phyloP scores from a whole-genome alignment of 2,329 filamentous ascomycete species.

The Colletotrichum tamarilloi region DNA sequence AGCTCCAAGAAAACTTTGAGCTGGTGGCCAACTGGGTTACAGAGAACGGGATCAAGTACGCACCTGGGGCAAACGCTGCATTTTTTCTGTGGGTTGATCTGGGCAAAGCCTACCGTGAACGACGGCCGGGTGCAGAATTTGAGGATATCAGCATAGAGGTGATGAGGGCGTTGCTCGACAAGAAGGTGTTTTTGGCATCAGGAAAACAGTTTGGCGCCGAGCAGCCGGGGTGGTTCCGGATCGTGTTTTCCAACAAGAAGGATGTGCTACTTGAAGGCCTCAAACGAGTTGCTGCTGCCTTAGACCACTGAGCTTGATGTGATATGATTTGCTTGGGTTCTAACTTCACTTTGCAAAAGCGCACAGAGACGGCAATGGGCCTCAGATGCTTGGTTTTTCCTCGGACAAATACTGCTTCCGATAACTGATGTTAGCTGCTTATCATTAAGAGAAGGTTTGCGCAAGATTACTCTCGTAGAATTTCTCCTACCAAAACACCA shows the following conservation, averaged over 20 bases:
- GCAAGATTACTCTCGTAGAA: not conserved
- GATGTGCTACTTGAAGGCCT: slow-evolving; percentile 44
- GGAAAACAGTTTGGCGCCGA: slow-evolving; percentile 51
- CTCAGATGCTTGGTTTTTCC: not conserved
- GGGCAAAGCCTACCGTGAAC: slow-evolving; percentile 63
- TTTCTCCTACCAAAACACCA: not conserved
- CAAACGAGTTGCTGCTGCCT: slow-evolving; percentile 1
- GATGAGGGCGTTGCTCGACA: slow-evolving; percentile 38
- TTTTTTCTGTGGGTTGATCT: slow-evolving; percentile 68
- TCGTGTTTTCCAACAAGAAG: slow-evolving; percentile 50
- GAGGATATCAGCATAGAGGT: slow-evolving; percentile 50
- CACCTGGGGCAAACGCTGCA: slow-evolving; percentile 59
- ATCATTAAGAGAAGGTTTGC: not conserved
- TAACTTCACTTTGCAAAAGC: not conserved
- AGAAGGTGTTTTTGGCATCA: slow-evolving; percentile 49
- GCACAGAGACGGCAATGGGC: not conserved
- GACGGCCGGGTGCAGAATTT: slow-evolving; percentile 88
- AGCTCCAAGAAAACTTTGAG: slow-evolving; percentile 52
- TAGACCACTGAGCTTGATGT: not conserved
- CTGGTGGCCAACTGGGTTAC: slow-evolving; percentile 50
- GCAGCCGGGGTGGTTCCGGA: slow-evolving; percentile 50
- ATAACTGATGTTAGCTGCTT: not conserved
- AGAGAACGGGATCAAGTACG: slow-evolving; percentile 55
- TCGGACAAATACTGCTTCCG: not conserved
- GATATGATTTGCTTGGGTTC: not conserved